These are phyloP conservation scores for Hypoxylon sp. DNA, from an alignment of 2,329 filamentous ascomycete species.

Conservation along the genomic window DNA sequence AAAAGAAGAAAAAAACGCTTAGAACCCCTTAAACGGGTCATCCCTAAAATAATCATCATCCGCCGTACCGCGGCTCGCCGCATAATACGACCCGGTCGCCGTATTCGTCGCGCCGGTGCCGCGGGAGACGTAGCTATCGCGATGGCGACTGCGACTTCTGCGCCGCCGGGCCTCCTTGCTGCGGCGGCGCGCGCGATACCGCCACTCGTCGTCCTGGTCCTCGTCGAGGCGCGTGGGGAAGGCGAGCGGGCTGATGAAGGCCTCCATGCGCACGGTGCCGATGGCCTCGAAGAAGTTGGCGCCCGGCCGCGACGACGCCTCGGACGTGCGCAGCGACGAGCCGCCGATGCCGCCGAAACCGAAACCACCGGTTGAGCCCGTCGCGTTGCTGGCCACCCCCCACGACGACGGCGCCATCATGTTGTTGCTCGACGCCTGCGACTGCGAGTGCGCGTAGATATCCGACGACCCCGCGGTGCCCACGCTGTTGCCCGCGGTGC, in stretches of 20 bases:
- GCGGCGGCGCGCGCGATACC: constrained; percentile 56
- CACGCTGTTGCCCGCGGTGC: constrained; percentile 64
- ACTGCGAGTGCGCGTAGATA: constrained; percentile 58
- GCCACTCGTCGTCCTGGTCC: constrained; percentile 58
- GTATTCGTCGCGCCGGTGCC: constrained; percentile 56
- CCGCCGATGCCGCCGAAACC: constrained; percentile 24
- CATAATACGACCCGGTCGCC: constrained; percentile 57
- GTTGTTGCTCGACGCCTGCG: constrained; percentile 56
- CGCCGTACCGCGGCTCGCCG: constrained; percentile 55
- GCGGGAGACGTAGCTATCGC: constrained; percentile 60
- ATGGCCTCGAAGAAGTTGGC: constrained; percentile 84
- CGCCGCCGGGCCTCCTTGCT: constrained; percentile 64
- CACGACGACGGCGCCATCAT: constrained; percentile 44
- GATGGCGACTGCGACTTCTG: constrained; percentile 61
- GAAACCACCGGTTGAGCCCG: background rate
- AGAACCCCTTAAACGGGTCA: constrained; percentile 70
- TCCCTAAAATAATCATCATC: constrained; percentile 67
- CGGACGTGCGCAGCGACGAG: constrained; percentile 62
- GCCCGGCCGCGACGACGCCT: constrained; percentile 59
- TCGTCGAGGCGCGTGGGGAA: constrained; percentile 58
- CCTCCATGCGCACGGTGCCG: constrained; percentile 95
- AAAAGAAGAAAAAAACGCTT: constrained; percentile 22
- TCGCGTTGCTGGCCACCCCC: constrained; percentile 50
- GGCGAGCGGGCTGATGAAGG: constrained; percentile 78
- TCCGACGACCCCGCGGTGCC: constrained; percentile 69